A percentile compares a stretch with the other conserved stretches of the same genome.
phyloP scores from a whole-genome alignment of 2,329 filamentous ascomycete genomes.

The Colletotrichum orchidophilum region DNA sequence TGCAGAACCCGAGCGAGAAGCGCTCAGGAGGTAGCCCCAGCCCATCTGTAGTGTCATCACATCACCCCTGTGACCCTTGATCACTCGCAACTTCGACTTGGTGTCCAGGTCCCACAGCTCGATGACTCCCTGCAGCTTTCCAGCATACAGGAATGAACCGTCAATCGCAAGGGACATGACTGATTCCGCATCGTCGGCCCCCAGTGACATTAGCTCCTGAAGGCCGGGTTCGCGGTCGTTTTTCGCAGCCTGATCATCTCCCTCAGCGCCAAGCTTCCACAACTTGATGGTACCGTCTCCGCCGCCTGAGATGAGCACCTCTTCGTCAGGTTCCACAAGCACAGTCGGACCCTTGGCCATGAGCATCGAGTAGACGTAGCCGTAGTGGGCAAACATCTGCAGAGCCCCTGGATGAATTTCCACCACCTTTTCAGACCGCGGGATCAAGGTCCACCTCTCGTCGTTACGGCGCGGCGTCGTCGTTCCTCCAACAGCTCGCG shows the following conservation, averaged over 20 bases:
- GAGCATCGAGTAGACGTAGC: slow-evolving; percentile 97
- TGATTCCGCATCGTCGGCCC: slow-evolving; percentile 69
- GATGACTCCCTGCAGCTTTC: slow-evolving; percentile 85
- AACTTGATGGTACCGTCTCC: slow-evolving; percentile 95
- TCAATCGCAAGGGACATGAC: slow-evolving; percentile 85
- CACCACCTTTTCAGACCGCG: slow-evolving; percentile 65
- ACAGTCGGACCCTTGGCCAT: slow-evolving; percentile 76
- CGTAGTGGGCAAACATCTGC: slow-evolving; percentile 89
- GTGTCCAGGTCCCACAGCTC: slow-evolving; percentile 98
- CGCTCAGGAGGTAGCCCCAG: slow-evolving; percentile 86
- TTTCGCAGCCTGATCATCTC: slow-evolving; percentile 50
- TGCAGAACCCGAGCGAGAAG: slow-evolving; percentile 86
- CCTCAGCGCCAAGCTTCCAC: slow-evolving; percentile 73
- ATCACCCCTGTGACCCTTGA: slow-evolving; percentile 83
- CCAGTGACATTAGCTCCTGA: slow-evolving; percentile 73
- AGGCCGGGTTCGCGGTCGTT: slow-evolving; percentile 68
- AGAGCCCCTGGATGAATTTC: slow-evolving; percentile 86
- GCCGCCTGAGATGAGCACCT: slow-evolving; percentile 88
- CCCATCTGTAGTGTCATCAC: slow-evolving; percentile 88
- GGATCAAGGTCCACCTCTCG: slow-evolving; percentile 64
- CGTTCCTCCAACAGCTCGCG: slow-evolving; percentile 82
- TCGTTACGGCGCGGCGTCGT: slow-evolving; percentile 78
- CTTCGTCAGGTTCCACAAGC: slow-evolving; percentile 75
- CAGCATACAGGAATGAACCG: slow-evolving; percentile 91
- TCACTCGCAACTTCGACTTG: slow-evolving; percentile 85